These are phyloP conservation scores for Clitopilus passeckerianus DNA, from an alignment of 768 basidiomycete species.

Conservation along the genomic window DNA sequence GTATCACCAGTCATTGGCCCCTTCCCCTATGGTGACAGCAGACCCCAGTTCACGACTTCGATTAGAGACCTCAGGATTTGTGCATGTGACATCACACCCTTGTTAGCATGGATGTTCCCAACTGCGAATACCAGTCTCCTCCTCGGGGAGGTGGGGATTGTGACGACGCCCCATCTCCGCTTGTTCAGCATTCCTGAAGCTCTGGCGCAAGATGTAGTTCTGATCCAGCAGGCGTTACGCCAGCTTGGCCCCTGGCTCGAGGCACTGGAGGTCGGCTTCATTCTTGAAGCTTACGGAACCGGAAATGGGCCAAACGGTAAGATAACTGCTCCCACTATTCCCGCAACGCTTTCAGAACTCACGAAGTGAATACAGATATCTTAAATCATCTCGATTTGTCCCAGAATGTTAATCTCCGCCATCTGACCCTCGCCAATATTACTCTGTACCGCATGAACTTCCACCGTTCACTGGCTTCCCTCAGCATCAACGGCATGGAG, in stretches of 20 bases:
- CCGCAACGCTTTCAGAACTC: background rate
- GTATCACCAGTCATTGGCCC: slow-evolving; percentile 23
- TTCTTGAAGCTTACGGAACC: slow-evolving; percentile 8
- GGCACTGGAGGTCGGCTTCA: slow-evolving; percentile 24
- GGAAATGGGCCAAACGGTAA: background rate
- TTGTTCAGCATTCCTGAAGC: slow-evolving; percentile 22
- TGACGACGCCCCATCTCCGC: slow-evolving; percentile 13
- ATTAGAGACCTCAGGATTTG: slow-evolving; percentile 32
- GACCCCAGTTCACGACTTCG: background rate
- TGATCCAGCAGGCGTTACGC: slow-evolving; percentile 15
- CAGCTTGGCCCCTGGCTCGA: slow-evolving; percentile 21
- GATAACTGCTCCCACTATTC: background rate
- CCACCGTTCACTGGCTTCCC: background rate
- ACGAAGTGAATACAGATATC: slow-evolving; percentile 11
- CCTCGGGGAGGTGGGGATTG: background rate
- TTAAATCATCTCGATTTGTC: slow-evolving; percentile 18
- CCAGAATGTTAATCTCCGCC: slow-evolving; percentile 17
- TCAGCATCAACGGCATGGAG: slow-evolving; percentile 2
- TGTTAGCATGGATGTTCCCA: slow-evolving; percentile 24
- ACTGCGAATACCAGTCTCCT: slow-evolving; percentile 13
- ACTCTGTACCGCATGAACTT: slow-evolving; percentile 19
- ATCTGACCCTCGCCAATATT: slow-evolving; percentile 22
- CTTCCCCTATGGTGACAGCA: background rate
- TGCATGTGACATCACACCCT: slow-evolving; percentile 18
- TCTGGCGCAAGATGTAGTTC: slow-evolving; percentile 20